phyloP scores from a whole-genome alignment of 1,284 basidiomycete species.

The Phaffia rhodozyma region DNA sequence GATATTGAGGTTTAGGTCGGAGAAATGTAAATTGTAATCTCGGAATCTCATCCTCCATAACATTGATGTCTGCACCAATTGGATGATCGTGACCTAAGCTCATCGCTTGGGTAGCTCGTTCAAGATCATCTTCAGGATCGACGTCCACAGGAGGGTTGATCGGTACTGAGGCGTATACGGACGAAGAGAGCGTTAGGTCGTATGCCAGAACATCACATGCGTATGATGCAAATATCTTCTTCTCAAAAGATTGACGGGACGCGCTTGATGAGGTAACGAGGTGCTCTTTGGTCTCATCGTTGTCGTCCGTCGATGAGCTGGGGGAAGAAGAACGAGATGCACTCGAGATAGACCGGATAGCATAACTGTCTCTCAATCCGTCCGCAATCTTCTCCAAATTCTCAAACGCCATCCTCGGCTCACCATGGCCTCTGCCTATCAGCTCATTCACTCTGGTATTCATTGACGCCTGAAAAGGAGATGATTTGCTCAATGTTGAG shows the following conservation, averaged over 20 bases:
- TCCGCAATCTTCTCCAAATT: too few species aligned
- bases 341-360: too few species aligned
- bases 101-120: constrained; percentile 14
- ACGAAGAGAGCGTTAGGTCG: constrained; percentile 11
- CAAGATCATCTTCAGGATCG: constrained; percentile 10
- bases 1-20: neutral
- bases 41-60: neutral
- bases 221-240: neutral
- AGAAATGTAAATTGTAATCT: constrained; percentile 6
- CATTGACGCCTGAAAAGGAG: too few species aligned
- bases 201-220: constrained; percentile 11
- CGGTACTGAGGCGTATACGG: constrained; percentile 2
- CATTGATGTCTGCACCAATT: neutral
- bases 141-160: neutral
- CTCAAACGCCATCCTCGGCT: too few species aligned
- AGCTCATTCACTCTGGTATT: too few species aligned
- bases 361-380: too few species aligned
- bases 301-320: neutral
- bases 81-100: neutral
- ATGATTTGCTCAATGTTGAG: too few species aligned
- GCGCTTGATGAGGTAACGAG: neutral
- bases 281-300: neutral
- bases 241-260: neutral
- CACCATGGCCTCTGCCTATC: too few species aligned
- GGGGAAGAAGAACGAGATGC: neutral